Evolutionary conservation across 225 moss, liverwort and hornwort species (phyloP).

Genomic region (Rhytidiadelphus loreus): DNA sequence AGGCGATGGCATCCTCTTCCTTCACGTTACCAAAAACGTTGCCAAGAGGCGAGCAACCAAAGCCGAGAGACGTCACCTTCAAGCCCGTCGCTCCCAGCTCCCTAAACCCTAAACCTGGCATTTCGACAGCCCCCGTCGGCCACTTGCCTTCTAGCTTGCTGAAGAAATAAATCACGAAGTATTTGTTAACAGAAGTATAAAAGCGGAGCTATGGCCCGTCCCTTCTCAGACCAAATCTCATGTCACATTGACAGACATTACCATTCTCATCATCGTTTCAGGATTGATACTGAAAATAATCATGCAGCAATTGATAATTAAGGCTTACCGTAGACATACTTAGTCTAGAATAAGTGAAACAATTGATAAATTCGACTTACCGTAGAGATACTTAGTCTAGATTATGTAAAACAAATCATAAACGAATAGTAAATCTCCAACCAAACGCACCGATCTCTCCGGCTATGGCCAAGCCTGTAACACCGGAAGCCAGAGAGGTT

Average conservation of each 20-base stretch:
- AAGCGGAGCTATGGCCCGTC: background rate
- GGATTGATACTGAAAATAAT: background rate
- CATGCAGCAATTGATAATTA: background rate
- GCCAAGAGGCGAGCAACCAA: conserved; percentile 44
- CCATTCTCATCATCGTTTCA: background rate
- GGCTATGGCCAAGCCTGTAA: background rate
- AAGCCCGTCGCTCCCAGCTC: conserved; percentile 48
- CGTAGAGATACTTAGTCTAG: background rate
- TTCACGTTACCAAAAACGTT: conserved; percentile 41
- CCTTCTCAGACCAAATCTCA: background rate
- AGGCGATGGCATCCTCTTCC: conserved; percentile 48
- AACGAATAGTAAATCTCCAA: background rate
- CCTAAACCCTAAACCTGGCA: conserved; percentile 41
- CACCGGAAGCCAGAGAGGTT: background rate
- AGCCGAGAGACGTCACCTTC: conserved; percentile 23
- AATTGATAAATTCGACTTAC: background rate
- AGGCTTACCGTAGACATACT: background rate
- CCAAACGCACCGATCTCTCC: background rate
- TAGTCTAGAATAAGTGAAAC: background rate
- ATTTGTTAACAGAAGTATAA: background rate
- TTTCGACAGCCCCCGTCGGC: background rate
- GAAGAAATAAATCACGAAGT: background rate
- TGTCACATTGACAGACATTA: background rate
- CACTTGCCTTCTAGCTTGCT: background rate
- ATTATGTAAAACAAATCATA: background rate